Evolutionary conservation across 768 basidiomycete species (phyloP).

Genomic region (Boletus subparvulus): DNA sequence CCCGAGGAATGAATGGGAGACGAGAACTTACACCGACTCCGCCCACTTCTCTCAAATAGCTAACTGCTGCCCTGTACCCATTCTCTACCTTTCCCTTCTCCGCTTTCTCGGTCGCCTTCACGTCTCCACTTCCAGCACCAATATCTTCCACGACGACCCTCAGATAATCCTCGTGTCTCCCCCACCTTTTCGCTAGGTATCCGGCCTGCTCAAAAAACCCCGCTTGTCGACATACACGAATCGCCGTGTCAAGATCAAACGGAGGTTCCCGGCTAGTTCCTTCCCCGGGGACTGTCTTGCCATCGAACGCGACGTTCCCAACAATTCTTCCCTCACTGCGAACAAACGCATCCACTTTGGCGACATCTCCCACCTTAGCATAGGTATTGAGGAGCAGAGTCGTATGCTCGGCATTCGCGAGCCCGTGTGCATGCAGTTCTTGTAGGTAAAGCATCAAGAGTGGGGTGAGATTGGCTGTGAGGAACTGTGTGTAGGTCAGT

Average conservation of each 20-base stretch:
- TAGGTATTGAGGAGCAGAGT: conserved; percentile 96
- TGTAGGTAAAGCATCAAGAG: conserved; percentile 95
- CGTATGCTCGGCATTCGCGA: conserved; percentile 95
- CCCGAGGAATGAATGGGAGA: not conserved
- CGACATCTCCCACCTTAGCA: conserved; percentile 92
- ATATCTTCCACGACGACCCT: conserved; percentile 94
- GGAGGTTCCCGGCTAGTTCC: conserved; percentile 70
- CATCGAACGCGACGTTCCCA: conserved; percentile 17
- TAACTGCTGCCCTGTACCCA: conserved; percentile 70
- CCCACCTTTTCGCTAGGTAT: conserved; percentile 90
- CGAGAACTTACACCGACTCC: conserved; percentile 65
- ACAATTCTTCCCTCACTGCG: conserved; percentile 71
- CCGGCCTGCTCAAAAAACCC: conserved; percentile 95
- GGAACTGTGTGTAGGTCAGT: conserved; percentile 56
- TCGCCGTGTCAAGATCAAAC: conserved; percentile 96
- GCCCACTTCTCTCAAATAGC: conserved; percentile 77
- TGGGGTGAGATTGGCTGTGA: conserved; percentile 94
- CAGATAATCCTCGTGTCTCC: conserved; percentile 89
- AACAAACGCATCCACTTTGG: conserved; percentile 88
- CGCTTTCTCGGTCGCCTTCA: conserved; percentile 12
- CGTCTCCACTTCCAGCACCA: conserved; percentile 29
- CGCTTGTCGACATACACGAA: conserved; percentile 93
- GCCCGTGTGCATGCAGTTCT: conserved; percentile 84
- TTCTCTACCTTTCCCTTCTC: conserved; percentile 38
- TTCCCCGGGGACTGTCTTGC: conserved; percentile 28